Conservation (phyloP, 768 basidiomycete species). For the Thelephora ganbajun region DNA sequence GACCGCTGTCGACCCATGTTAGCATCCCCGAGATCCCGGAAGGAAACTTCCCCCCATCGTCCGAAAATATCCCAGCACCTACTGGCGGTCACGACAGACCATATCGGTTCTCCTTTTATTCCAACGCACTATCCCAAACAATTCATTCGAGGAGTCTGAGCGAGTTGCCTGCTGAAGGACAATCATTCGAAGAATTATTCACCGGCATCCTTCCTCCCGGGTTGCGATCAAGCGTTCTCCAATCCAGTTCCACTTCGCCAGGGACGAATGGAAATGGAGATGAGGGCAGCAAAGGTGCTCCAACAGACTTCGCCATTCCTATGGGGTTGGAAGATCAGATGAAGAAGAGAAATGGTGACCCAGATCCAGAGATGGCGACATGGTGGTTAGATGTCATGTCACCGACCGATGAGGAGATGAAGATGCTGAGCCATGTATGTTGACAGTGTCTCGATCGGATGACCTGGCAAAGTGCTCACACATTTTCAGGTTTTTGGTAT, state of each 20-base stretch:
- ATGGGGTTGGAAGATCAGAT: conserved; percentile 1
- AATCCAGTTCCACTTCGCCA: conserved; percentile 7
- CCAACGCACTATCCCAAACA: conserved; percentile 79
- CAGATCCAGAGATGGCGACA: conserved; percentile 53
- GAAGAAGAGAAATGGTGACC: conserved; percentile 12
- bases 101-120: conserved; percentile 98
- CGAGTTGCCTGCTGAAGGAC: conserved; percentile 88
- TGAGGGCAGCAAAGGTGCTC: conserved; percentile 3
- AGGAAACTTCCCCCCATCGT: conserved; percentile 24
- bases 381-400: conserved; percentile 96
- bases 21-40: conserved; percentile 10
- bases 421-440: conserved; percentile 78
- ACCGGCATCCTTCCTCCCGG: conserved; percentile 24
- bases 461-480: neutral
- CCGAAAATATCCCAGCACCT: conserved; percentile 21
- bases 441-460: neutral
- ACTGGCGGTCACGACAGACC: conserved; percentile 57
- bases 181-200: conserved; percentile 88
- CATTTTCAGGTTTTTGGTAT: conserved; percentile 75
- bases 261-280: neutral
- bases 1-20: conserved; percentile 3
- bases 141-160: conserved; percentile 89
- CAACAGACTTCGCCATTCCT: conserved; percentile 4
- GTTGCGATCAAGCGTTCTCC: conserved; percentile 1
- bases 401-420: conserved; percentile 98